Conservation (phyloP, 345 rosid genomes). For the Linum usitatissimum region DNA sequence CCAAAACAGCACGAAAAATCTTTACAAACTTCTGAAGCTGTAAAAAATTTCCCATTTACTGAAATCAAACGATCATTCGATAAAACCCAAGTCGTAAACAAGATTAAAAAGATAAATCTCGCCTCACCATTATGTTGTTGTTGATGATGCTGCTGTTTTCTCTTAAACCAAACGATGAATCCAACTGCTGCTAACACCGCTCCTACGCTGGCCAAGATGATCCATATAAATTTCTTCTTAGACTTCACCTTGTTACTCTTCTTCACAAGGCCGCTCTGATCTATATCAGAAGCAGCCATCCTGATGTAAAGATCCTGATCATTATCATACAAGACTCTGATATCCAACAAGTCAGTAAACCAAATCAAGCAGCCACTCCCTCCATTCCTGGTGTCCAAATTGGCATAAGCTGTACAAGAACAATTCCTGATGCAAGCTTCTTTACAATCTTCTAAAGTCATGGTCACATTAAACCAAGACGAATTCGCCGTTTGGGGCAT, state of each 20-base stretch:
- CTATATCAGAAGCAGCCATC: constrained; percentile 1
- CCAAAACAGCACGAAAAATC: not conserved
- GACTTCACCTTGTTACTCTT: not conserved
- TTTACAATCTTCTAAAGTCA: not conserved
- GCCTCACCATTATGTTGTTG: not conserved
- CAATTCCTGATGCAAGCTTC: constrained; percentile 1
- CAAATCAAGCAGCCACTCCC: constrained; percentile 17
- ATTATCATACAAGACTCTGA: constrained; percentile 2
- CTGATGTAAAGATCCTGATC: constrained; percentile 15
- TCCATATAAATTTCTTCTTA: not conserved
- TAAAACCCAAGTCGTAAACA: not conserved
- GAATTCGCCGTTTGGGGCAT: constrained; percentile 1
- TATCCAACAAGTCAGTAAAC: constrained; percentile 16
- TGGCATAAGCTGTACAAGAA: constrained; percentile 4
- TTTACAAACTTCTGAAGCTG: not conserved
- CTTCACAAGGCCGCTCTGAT: not conserved
- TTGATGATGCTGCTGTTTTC: not conserved
- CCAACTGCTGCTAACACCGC: not conserved
- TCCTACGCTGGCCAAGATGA: not conserved
- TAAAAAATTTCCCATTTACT: not conserved
- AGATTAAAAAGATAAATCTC: too few species aligned
- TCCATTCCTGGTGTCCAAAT: not conserved
- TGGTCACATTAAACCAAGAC: constrained; percentile 2
- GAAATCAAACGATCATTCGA: not conserved
- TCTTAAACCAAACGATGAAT: not conserved